These are phyloP conservation scores for Arachnomyces sp. DNA, from an alignment of 2,329 filamentous ascomycete species.

Conservation along the genomic window DNA sequence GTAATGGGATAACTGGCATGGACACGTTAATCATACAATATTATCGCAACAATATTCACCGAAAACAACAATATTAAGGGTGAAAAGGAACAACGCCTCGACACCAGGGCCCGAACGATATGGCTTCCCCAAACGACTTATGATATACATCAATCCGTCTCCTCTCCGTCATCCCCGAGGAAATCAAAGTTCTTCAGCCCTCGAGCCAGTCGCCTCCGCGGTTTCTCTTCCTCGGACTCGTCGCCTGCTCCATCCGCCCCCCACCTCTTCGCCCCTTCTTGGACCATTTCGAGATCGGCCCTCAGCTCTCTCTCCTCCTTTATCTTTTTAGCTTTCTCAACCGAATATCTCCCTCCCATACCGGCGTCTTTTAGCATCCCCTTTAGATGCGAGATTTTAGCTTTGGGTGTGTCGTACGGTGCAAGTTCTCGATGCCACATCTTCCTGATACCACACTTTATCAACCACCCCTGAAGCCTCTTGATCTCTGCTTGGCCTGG, in stretches of 20 bases:
- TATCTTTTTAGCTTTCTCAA: slow-evolving; percentile 75
- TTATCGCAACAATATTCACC: too few relatives aligned
- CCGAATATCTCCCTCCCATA: slow-evolving; percentile 82
- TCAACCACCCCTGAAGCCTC: slow-evolving; percentile 72
- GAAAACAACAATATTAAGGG: not conserved
- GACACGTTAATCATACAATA: slow-evolving; percentile 5
- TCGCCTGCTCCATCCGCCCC: slow-evolving; percentile 46
- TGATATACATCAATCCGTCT: slow-evolving; percentile 35
- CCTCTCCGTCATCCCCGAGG: slow-evolving; percentile 61
- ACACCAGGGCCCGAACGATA: not conserved
- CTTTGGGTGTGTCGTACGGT: slow-evolving; percentile 61
- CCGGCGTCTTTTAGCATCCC: slow-evolving; percentile 70
- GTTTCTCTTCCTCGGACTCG: slow-evolving; percentile 30
- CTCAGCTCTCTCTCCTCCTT: slow-evolving; percentile 77
- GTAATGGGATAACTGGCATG: slow-evolving; percentile 5
- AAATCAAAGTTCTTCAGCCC: slow-evolving; percentile 47
- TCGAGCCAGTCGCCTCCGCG: slow-evolving; percentile 33
- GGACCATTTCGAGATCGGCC: slow-evolving; percentile 75
- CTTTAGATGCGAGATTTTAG: slow-evolving; percentile 75
- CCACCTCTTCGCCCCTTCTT: slow-evolving; percentile 73
- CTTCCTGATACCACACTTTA: slow-evolving; percentile 87
- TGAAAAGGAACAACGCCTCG: not conserved
- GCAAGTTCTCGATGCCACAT: slow-evolving; percentile 83
- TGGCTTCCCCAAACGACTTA: not conserved
- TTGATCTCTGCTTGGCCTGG: slow-evolving; percentile 76